Evolutionary conservation across 73 alveolate genomes (phyloP), one percentile per base, ranked within the genome.

Genomic region (Paramecium sexaurelia): DNA sequence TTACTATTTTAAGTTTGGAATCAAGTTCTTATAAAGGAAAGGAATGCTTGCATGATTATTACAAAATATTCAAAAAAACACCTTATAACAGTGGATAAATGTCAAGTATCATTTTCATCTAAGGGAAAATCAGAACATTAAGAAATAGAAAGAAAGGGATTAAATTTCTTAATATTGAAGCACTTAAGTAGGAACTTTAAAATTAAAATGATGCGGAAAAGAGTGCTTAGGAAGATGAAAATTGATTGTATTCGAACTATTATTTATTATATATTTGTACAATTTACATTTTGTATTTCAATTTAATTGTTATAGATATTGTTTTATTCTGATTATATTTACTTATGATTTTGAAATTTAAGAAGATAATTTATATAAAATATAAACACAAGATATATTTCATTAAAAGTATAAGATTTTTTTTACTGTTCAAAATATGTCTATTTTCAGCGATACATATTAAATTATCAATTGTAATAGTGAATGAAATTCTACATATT

Each of bases 41-140:
- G n/a, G 85, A 69, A 19, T 69, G 0, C 33, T 27, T 36, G 6
- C 35, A 69, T 61, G 45, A 71, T 71, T 71, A 71, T 71, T 35
- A 37, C 1, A 71, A 71, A 39, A 1, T n/a, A 7, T 71, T 35
- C n/a, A 26, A 68, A n/a, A 68, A 7, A 11, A 75, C 88, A 36
- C 68, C 68, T 17, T 75, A 36, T 40, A 75, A 39, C 17, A 75
- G 88, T 75, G 88, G 88, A 15, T 20, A 75, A 24, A 78, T 78
- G 75, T 11, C 73, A 5, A 43, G 71, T 7, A 78, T 41, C 10
- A 78, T 78, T 27, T 78, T 39, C 32, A 19, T 78, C 19, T 78
- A 78, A 41, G 29, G 71, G 8, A 78, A 78, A 41, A 20, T 41
- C 32, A 40, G 75, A 78, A 40, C 51, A 20, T 8, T 36, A n/a